Base-by-base conservation (phyloP, 2,329 filamentous ascomycete genomes). In the Knoxdaviesia proteae region DNA sequence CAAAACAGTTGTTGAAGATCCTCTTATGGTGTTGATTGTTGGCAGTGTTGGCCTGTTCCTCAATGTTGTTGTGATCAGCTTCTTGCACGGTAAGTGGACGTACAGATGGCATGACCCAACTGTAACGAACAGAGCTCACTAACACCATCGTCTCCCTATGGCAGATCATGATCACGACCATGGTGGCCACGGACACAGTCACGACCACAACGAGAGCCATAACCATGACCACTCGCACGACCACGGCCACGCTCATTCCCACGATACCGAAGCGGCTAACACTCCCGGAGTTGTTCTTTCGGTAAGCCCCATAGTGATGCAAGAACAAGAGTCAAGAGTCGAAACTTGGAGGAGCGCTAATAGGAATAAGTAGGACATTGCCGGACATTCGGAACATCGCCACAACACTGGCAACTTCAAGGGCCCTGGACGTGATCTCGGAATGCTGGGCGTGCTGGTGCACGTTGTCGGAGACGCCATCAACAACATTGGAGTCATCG, bases 401-500 rank as follows among this genome's bases (percentile, higher is more conserved):
- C 70, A 73, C 48, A 56, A 55, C 10, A 47, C 52, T 6, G 44
- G 54, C 11, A 50, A 52, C 20, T 46, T 54, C 7, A 50, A 56
- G 42, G 46, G 49, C 9, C 61, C 59, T 0, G 62, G 62, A 1
- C 64, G 63, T 45, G 76, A 86, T 52, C 61, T 86, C n/a, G 78
- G 75, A 7, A 77, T 83, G 63, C 60, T 80, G 47, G 80, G 76
- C 1, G 78, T 82, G 1, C 52, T 86, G 7, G 58, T 82, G 9
- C 81, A 87, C 51, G 69, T 86, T 31, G 51, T 81, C 3, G 76
- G 79, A 33, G 81, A 87, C 51, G 77, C 78, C 5, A 64, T 80
- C 47, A 86, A 84, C 59, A 87, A 87, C 50, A 56, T 84, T 7
- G 80, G 79, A 7, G 80, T 87, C 46, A 83, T 84, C 40, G 61